Conservation (phyloP, 2,329 filamentous ascomycete genomes). For the Apiospora koreana region DNA sequence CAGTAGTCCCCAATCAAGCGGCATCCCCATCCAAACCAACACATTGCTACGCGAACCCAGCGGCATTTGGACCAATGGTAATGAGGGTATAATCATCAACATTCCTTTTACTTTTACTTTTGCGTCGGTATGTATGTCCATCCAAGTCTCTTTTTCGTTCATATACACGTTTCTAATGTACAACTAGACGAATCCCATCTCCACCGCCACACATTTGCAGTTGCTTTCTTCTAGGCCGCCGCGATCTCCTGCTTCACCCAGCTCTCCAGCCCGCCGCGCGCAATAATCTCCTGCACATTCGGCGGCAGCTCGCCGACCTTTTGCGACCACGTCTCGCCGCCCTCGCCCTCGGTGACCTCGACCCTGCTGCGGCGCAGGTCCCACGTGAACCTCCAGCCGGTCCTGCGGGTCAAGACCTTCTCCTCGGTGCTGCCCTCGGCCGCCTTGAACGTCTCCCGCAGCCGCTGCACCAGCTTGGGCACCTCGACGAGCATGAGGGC, state of each 20-base stretch:
- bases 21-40: no score
- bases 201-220: not conserved
- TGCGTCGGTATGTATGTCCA: not conserved
- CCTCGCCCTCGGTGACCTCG: conserved; percentile 67
- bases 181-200: not conserved
- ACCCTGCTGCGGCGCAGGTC: conserved; percentile 75
- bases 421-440: no score
- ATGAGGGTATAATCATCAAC: no score
- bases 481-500: conserved; percentile 73
- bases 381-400: conserved; percentile 83
- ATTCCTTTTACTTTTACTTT: no score
- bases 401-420: conserved; percentile 68
- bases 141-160: not conserved
- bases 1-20: no score
- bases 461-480: conserved; percentile 63
- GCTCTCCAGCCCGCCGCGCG: conserved; percentile 73
- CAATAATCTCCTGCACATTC: conserved; percentile 86
- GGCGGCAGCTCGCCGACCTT: conserved; percentile 81
- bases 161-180: not conserved
- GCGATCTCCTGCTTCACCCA: conserved; percentile 76
- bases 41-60: no score
- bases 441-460: conserved; percentile 61
- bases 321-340: conserved; percentile 71
- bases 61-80: not conserved
- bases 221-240: not conserved